A percentile compares a stretch with the other conserved stretches of the same genome.
These are phyloP conservation scores for Linum trigynum DNA, from an alignment of 345 rosid species.

Conservation along the genomic window DNA sequence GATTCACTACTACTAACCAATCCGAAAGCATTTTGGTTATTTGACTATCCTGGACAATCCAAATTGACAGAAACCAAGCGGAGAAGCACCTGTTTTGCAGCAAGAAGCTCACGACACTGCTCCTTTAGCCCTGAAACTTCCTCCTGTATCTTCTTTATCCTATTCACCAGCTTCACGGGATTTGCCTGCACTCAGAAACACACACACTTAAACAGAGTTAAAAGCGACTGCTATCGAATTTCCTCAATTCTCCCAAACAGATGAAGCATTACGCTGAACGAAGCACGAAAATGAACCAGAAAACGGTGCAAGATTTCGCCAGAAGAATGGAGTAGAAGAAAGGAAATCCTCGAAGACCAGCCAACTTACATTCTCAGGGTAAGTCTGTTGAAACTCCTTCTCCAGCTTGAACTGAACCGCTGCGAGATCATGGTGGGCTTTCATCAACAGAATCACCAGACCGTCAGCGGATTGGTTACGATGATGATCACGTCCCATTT, in stretches of 20 bases:
- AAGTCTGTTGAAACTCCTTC: slow-evolving; percentile 61
- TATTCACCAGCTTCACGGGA: slow-evolving; percentile 64
- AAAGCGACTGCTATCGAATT: too few relatives aligned
- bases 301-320: neutral
- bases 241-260: too few relatives aligned
- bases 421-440: slow-evolving; percentile 60
- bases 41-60: too few relatives aligned
- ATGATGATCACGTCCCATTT: slow-evolving; percentile 13
- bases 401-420: slow-evolving; percentile 63
- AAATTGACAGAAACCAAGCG: neutral
- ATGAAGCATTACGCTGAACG: neutral
- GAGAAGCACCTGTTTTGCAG: slow-evolving; percentile 67
- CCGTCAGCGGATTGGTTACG: slow-evolving; percentile 19
- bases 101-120: slow-evolving; percentile 73
- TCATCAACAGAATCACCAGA: slow-evolving; percentile 48
- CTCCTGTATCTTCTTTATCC: slow-evolving; percentile 71
- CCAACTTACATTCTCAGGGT: slow-evolving; percentile 60
- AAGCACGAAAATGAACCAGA: neutral
- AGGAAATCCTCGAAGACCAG: neutral
- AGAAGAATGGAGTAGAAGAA: neutral
- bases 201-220: neutral
- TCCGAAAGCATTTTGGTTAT: too few relatives aligned
- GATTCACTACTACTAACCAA: too few relatives aligned
- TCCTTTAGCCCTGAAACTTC: slow-evolving; percentile 51
- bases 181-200: slow-evolving; percentile 41